Conservation (phyloP, 1,284 basidiomycete species). For the Clitocybe nebularis region DNA sequence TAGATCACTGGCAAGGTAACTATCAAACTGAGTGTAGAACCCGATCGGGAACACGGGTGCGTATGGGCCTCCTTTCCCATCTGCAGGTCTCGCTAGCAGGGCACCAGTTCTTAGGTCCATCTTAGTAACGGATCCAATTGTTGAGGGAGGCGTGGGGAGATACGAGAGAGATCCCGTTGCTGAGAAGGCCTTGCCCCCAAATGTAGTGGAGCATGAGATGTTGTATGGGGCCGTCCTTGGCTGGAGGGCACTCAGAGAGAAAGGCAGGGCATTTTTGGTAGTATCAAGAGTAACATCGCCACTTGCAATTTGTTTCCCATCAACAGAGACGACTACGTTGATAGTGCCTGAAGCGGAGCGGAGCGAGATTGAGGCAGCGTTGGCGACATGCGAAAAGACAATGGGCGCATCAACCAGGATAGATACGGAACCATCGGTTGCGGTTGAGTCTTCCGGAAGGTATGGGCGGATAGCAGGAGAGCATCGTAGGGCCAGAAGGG, state of each 20-base stretch:
- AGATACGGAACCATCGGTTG: conserved; percentile 32
- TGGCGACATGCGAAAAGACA: conserved; percentile 41
- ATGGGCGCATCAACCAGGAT: conserved; percentile 60
- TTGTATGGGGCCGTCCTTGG: conserved; percentile 45
- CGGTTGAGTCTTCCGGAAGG: conserved; percentile 45
- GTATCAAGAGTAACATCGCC: conserved; percentile 51
- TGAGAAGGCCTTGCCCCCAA: conserved; percentile 41
- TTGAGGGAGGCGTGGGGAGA: conserved; percentile 51
- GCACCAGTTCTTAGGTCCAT: conserved; percentile 70
- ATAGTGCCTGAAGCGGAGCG: conserved; percentile 22
- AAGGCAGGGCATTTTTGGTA: conserved; percentile 45
- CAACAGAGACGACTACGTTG: conserved; percentile 26
- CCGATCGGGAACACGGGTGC: conserved; percentile 66
- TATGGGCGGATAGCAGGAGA: conserved; percentile 66
- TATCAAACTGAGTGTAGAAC: conserved; percentile 66
- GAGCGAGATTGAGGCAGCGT: conserved; percentile 38
- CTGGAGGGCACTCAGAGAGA: conserved; percentile 43
- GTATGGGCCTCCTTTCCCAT: conserved; percentile 46
- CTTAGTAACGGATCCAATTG: conserved; percentile 53
- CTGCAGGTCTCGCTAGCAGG: conserved; percentile 51
- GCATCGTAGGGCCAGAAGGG: conserved; percentile 67
- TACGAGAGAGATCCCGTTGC: conserved; percentile 47
- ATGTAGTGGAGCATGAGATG: conserved; percentile 48
- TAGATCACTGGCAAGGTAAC: conserved; percentile 55
- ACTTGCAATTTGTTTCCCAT: conserved; percentile 36